Conservation (phyloP, 2,329 filamentous ascomycete species). For the Trichothecium sympodiale region DNA sequence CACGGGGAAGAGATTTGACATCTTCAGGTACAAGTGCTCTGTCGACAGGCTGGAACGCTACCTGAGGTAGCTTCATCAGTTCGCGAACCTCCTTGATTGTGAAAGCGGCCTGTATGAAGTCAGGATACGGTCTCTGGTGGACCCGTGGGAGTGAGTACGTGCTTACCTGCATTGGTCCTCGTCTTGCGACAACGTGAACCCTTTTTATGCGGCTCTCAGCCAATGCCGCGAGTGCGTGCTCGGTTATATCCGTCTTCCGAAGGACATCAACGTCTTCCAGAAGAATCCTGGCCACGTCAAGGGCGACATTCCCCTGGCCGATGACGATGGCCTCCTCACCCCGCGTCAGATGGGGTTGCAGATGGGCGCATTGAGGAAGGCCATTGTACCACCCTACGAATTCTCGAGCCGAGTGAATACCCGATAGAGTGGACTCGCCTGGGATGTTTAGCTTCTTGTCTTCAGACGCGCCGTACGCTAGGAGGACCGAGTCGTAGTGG, state of each 20-base stretch:
- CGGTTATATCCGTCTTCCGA: constrained; percentile 77
- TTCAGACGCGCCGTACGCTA: constrained; percentile 83
- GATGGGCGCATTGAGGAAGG: constrained; percentile 64
- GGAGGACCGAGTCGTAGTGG: constrained; percentile 86
- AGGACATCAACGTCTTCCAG: constrained; percentile 65
- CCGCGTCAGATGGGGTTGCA: constrained; percentile 61
- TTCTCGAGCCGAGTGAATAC: constrained; percentile 77
- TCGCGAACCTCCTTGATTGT: constrained; percentile 93
- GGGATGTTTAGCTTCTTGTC: constrained; percentile 71
- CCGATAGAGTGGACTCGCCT: constrained; percentile 61
- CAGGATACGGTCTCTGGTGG: constrained; percentile 1
- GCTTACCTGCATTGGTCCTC: constrained; percentile 75
- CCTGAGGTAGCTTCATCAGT: constrained; percentile 62
- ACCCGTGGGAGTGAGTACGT: neutral
- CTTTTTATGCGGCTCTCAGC: constrained; percentile 62
- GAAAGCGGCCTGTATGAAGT: constrained; percentile 60
- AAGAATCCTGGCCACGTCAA: constrained; percentile 85
- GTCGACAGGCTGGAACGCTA: constrained; percentile 62
- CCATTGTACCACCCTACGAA: constrained; percentile 99
- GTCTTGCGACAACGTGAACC: constrained; percentile 78
- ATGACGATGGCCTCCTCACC: constrained; percentile 80
- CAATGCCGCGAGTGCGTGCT: constrained; percentile 66
- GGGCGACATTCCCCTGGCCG: constrained; percentile 90
- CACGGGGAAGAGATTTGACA: constrained; percentile 59
- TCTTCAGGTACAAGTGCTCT: constrained; percentile 55